Conservation (phyloP, 2,329 filamentous ascomycete genomes). For the Cladosporium austrohemisphaericum region DNA sequence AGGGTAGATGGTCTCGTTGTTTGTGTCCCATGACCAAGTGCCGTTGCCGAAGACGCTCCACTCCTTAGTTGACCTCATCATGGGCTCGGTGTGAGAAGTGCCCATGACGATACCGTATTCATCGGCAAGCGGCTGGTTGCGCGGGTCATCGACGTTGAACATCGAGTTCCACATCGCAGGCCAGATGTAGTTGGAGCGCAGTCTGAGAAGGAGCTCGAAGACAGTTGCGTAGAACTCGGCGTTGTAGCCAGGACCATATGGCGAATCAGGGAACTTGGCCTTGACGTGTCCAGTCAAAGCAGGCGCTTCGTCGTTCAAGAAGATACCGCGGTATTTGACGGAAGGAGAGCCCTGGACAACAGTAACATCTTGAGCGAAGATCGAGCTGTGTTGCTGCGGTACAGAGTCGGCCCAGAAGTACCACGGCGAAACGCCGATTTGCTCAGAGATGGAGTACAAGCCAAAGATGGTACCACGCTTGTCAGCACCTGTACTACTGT, state of each 20-base stretch:
- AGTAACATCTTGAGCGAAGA: slow-evolving; percentile 53
- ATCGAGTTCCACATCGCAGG: slow-evolving; percentile 68
- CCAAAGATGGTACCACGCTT: slow-evolving; percentile 66
- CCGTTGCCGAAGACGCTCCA: slow-evolving; percentile 51
- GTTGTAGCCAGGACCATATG: slow-evolving; percentile 29
- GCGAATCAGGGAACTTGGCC: slow-evolving; percentile 44
- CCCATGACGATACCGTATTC: slow-evolving; percentile 72
- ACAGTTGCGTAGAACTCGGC: slow-evolving; percentile 65
- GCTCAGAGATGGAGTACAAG: slow-evolving; percentile 67
- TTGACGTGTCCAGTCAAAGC: slow-evolving; percentile 64
- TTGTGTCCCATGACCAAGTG: slow-evolving; percentile 66
- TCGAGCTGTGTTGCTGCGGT: slow-evolving; percentile 46
- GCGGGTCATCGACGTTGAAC: slow-evolving; percentile 67
- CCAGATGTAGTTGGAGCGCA: slow-evolving; percentile 73
- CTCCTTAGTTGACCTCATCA: slow-evolving; percentile 57
- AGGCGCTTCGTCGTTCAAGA: slow-evolving; percentile 68
- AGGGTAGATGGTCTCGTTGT: slow-evolving; percentile 63
- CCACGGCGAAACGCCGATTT: slow-evolving; percentile 70
- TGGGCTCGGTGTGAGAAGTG: slow-evolving; percentile 69
- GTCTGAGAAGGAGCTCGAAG: slow-evolving; percentile 66
- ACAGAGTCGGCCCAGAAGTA: slow-evolving; percentile 66
- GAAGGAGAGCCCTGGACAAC: slow-evolving; percentile 59
- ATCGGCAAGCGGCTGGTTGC: slow-evolving; percentile 66
- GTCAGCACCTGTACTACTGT: slow-evolving; percentile 49
- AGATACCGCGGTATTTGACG: slow-evolving; percentile 66